These are phyloP conservation scores for Chamaenerion angustifolium DNA, from an alignment of 345 rosid species.

Conservation along the genomic window DNA sequence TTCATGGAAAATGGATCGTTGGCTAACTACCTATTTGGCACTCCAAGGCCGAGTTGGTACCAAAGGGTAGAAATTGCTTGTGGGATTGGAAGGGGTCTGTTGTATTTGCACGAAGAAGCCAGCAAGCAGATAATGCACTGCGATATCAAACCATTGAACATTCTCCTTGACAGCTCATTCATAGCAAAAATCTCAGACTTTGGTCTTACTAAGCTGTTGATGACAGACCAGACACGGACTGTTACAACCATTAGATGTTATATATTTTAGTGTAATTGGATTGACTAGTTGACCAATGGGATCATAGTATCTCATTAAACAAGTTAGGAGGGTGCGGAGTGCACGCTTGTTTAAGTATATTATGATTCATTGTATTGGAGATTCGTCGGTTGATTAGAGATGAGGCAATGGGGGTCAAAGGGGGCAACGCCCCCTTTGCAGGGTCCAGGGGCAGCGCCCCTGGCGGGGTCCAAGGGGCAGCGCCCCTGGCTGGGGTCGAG, in stretches of 20 bases:
- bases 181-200: slow-evolving; percentile 21
- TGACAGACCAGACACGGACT: slow-evolving; percentile 15
- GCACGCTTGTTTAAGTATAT: no score
- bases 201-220: slow-evolving; percentile 24
- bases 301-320: no score
- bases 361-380: no score
- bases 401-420: no score
- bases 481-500: no score
- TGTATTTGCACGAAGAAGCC: slow-evolving; percentile 27
- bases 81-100: slow-evolving; percentile 21
- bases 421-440: no score
- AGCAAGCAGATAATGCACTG: slow-evolving; percentile 24
- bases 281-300: no score
- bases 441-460: no score
- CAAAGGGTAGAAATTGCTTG: slow-evolving; percentile 18
- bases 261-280: no score
- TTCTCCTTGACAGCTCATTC: slow-evolving; percentile 16
- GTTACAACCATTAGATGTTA: slow-evolving; percentile 13
- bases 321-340: no score
- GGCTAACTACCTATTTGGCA: slow-evolving; percentile 13
- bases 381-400: no score
- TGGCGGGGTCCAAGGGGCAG: no score
- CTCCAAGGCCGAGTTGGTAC: slow-evolving; percentile 15
- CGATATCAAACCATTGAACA: slow-evolving; percentile 28
- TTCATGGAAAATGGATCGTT: slow-evolving; percentile 21